These are phyloP conservation scores for Picochlorum sp. DNA, from an alignment of 139 green algal genomes.

Conservation along the genomic window DNA sequence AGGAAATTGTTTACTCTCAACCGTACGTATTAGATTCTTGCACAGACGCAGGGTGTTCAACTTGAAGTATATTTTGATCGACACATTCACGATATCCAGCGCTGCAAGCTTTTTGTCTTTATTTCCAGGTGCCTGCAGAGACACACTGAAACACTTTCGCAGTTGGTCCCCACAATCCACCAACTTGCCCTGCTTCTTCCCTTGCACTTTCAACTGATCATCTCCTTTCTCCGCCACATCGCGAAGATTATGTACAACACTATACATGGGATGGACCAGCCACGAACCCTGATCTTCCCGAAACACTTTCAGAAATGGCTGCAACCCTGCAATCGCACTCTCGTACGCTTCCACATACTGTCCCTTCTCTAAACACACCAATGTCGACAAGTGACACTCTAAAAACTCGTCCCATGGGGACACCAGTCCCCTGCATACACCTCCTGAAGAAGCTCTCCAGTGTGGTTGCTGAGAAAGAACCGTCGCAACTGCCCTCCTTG, in stretches of 20 bases:
- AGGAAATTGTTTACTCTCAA: slow-evolving; percentile 40
- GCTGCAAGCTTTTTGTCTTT: slow-evolving; percentile 51
- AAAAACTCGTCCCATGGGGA: slow-evolving; percentile 32
- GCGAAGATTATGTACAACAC: slow-evolving; percentile 36
- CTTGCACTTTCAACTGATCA: slow-evolving; percentile 8
- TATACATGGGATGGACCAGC: slow-evolving; percentile 37
- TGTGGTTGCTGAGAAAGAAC: slow-evolving; percentile 10
- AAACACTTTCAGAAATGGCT: slow-evolving; percentile 36
- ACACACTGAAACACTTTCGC: slow-evolving; percentile 50
- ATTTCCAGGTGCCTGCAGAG: slow-evolving; percentile 42
- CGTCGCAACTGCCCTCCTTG: background rate
- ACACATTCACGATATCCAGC: slow-evolving; percentile 54
- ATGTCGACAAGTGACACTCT: slow-evolving; percentile 17
- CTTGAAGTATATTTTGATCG: slow-evolving; percentile 73
- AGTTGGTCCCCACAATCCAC: slow-evolving; percentile 46
- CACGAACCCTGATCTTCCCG: slow-evolving; percentile 30
- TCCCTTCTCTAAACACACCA: slow-evolving; percentile 23
- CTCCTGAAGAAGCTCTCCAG: slow-evolving; percentile 14
- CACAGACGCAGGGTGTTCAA: slow-evolving; percentile 68
- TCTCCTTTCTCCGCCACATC: slow-evolving; percentile 40
- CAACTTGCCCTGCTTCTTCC: slow-evolving; percentile 38
- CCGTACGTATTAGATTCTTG: slow-evolving; percentile 56
- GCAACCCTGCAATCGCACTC: slow-evolving; percentile 15
- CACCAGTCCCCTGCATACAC: slow-evolving; percentile 7
- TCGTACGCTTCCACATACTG: slow-evolving; percentile 30